Evolutionary conservation across 1,284 basidiomycete genomes (phyloP).

Genomic region (Malassezia japonica): DNA sequence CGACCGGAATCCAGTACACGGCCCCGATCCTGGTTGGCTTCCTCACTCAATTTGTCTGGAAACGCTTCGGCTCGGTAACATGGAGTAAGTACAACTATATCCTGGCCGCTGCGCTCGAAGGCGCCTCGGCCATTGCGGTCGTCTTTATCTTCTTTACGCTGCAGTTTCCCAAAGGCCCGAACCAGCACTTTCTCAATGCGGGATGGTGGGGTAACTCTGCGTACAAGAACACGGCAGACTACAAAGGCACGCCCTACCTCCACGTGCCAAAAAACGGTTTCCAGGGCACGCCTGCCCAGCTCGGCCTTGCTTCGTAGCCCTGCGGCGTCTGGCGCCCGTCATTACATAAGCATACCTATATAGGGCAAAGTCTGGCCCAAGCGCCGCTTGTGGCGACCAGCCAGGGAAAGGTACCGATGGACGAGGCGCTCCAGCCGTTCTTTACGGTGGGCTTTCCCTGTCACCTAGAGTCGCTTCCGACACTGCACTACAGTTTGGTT

Average conservation of each 20-base stretch:
- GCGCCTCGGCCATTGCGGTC: constrained; percentile 9
- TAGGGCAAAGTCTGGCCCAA: no score
- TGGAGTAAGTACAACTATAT: constrained; percentile 21
- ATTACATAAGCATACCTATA: no score
- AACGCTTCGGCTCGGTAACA: no score
- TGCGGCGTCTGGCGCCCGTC: no score
- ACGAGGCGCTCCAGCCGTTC: constrained; percentile 8
- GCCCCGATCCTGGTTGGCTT: constrained; percentile 52
- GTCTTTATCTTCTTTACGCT: constrained; percentile 16
- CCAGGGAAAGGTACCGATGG: no score
- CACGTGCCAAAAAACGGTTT: not conserved
- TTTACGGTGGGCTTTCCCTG: constrained; percentile 42
- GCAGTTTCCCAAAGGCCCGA: not conserved
- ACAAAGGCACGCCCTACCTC: not conserved
- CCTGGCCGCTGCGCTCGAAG: constrained; percentile 16
- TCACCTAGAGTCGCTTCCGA: constrained; percentile 35
- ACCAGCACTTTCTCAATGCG: not conserved
- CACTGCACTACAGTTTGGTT: constrained; percentile 24
- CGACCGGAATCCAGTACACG: constrained; percentile 41
- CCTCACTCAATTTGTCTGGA: constrained; percentile 17
- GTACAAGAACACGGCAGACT: constrained; percentile 5
- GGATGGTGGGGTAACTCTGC: constrained; percentile 17
- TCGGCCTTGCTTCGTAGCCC: not conserved
- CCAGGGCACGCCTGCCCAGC: not conserved
- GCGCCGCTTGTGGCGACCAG: no score